A percentile compares a stretch with the other conserved stretches of the same genome.
Conservation (phyloP, 305 asterid species). For the Solanum hybrid region DNA sequence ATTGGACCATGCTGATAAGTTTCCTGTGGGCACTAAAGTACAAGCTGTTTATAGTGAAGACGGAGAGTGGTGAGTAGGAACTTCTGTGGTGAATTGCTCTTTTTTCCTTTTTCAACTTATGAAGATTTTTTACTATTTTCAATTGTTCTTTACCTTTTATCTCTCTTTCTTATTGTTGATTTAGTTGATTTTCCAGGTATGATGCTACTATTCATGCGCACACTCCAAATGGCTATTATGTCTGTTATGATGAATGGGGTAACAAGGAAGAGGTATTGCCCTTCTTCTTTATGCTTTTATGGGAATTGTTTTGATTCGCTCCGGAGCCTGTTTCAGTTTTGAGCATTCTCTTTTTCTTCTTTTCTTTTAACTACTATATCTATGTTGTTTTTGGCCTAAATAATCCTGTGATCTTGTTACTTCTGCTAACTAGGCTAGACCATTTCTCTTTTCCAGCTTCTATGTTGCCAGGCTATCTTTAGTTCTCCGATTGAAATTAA, state of each 20-base stretch:
- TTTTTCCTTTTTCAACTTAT: neutral
- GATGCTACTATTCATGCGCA: slow-evolving; percentile 70
- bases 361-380: neutral
- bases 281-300: neutral
- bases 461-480: neutral
- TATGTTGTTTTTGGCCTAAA: neutral
- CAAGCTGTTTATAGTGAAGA: slow-evolving; percentile 98
- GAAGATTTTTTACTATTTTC: slow-evolving; percentile 4
- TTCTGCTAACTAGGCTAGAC: neutral
- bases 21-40: slow-evolving; percentile 78
- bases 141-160: slow-evolving; percentile 22
- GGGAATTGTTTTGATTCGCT: neutral
- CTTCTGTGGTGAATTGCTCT: neutral
- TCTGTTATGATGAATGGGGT: slow-evolving; percentile 82
- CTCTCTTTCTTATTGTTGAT: slow-evolving; percentile 38
- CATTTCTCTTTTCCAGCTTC: neutral
- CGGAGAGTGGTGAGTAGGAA: slow-evolving; percentile 71
- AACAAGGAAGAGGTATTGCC: slow-evolving; percentile 82
- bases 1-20: slow-evolving; percentile 33
- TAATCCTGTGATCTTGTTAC: neutral
- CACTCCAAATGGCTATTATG: slow-evolving; percentile 74
- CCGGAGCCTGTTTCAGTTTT: neutral
- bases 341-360: neutral
- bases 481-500: neutral
- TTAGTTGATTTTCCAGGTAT: slow-evolving; percentile 76